Conservation (phyloP, 805 yeast species). For the Kuraishia piskuri region DNA sequence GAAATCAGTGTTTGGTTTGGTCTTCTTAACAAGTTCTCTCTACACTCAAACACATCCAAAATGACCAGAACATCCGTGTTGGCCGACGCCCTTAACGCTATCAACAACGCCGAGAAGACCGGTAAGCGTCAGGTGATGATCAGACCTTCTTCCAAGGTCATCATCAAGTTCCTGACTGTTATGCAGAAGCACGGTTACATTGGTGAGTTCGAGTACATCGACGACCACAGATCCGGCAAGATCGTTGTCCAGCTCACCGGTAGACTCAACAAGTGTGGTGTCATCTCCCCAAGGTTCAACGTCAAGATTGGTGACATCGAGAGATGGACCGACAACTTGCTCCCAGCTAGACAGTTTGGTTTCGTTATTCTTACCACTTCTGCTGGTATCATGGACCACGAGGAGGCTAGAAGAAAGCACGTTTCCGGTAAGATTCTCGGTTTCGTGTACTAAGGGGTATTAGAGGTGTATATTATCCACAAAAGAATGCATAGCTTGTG, state of each 20-base stretch:
- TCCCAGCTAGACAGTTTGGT: conserved; percentile 99
- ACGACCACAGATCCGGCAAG: conserved; percentile 99
- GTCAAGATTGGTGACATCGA: conserved; percentile 92
- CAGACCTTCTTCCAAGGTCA: conserved; percentile 98
- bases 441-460: conserved; percentile 70
- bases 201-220: conserved; percentile 97
- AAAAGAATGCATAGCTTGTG: neutral
- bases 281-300: conserved; percentile 97
- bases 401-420: conserved; percentile 99
- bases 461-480: neutral
- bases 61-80: conserved; percentile 98
- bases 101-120: conserved; percentile 98
- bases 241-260: conserved; percentile 96
- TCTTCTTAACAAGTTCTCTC: neutral
- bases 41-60: conserved; percentile 8
- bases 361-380: conserved; percentile 96
- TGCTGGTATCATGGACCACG: conserved; percentile 99
- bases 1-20: neutral
- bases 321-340: conserved; percentile 97
- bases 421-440: conserved; percentile 99
- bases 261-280: conserved; percentile 98
- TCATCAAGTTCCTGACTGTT: conserved; percentile 92
- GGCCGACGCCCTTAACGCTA: conserved; percentile 97
- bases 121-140: conserved; percentile 98
- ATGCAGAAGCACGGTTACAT: conserved; percentile 98